phyloP scores from a whole-genome alignment of 345 rosid genomes.

The Hypericum perforatum region DNA sequence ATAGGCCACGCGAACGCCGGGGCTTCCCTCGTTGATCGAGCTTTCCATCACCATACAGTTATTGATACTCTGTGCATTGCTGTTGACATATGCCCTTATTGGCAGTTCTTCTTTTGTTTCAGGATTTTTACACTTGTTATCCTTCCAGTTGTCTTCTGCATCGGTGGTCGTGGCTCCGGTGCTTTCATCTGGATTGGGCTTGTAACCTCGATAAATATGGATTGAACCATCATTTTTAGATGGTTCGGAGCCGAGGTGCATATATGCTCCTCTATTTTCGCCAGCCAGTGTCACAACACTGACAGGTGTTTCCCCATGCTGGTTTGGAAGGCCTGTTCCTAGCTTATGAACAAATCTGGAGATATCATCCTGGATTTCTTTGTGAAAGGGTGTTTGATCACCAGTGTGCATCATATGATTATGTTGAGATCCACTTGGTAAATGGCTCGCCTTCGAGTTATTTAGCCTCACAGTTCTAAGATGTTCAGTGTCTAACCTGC shows the following conservation, averaged over 20 bases:
- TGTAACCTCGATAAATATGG: constrained; percentile 54
- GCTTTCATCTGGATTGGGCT: constrained; percentile 50
- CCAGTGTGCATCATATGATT: constrained; percentile 16
- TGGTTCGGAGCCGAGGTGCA: constrained; percentile 42
- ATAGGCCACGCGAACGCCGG: constrained; percentile 53
- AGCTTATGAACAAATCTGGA: constrained; percentile 49
- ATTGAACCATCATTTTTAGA: constrained; percentile 35
- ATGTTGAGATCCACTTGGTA: constrained; percentile 12
- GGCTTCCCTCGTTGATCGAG: constrained; percentile 41
- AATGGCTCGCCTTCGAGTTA: constrained; percentile 10
- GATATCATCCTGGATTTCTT: constrained; percentile 49
- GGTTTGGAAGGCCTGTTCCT: constrained; percentile 30
- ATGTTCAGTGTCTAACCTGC: constrained; percentile 15
- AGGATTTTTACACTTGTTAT: constrained; percentile 16
- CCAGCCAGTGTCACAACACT: constrained; percentile 59
- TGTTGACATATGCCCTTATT: constrained; percentile 45
- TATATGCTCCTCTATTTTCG: constrained; percentile 78
- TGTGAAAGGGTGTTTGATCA: constrained; percentile 32
- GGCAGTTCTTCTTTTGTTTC: constrained; percentile 23
- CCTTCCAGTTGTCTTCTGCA: constrained; percentile 33
- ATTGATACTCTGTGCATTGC: constrained; percentile 56
- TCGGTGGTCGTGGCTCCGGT: constrained; percentile 38
- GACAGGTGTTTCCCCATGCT: constrained; percentile 26
- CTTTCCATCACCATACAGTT: constrained; percentile 56
- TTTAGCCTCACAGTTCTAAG: constrained; percentile 22